Percentiles rank a stretch among this genome's conserved stretches.
phyloP scores from a whole-genome alignment of 2,329 filamentous ascomycete genomes.

The Sordariomycetes sp. region DNA sequence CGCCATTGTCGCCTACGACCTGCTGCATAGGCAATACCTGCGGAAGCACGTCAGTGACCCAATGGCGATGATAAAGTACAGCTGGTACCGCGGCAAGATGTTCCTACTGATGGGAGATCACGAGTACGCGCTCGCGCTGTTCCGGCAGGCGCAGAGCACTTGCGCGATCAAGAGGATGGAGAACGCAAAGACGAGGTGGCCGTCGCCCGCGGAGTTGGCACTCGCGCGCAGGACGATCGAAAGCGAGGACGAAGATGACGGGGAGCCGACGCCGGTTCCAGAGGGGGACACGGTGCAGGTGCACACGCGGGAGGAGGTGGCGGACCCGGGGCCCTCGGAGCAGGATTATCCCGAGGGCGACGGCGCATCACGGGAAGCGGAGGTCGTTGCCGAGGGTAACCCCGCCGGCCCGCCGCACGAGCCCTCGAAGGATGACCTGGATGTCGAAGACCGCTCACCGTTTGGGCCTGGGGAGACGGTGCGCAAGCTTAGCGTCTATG shows the following conservation, averaged over 20 bases:
- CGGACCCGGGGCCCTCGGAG: not conserved
- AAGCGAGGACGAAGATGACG: not conserved
- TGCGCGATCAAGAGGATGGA: slow-evolving; percentile 3
- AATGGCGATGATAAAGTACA: slow-evolving; percentile 1
- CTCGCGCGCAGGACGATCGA: slow-evolving; percentile 2
- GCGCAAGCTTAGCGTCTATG: not conserved
- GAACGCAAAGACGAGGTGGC: slow-evolving; percentile 2
- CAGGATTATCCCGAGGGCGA: not conserved
- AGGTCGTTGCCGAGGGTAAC: not conserved
- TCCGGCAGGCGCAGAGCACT: not conserved
- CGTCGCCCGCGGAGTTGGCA: not conserved
- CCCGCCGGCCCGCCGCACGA: not conserved
- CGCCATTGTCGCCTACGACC: slow-evolving; percentile 3
- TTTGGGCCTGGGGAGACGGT: not conserved
- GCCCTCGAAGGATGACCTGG: not conserved
- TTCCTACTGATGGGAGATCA: slow-evolving; percentile 3
- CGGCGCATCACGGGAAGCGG: not conserved
- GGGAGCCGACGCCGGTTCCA: not conserved
- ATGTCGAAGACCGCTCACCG: not conserved
- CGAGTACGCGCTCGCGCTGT: not conserved
- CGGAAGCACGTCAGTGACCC: not conserved
- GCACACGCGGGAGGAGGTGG: not conserved
- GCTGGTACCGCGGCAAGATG: slow-evolving; percentile 4
- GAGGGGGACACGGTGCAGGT: not conserved
- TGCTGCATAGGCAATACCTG: slow-evolving; percentile 1